These are phyloP conservation scores for Trypanosoma cruzi DNA, from an alignment of 208 protist genomes.

Conservation along the genomic window DNA sequence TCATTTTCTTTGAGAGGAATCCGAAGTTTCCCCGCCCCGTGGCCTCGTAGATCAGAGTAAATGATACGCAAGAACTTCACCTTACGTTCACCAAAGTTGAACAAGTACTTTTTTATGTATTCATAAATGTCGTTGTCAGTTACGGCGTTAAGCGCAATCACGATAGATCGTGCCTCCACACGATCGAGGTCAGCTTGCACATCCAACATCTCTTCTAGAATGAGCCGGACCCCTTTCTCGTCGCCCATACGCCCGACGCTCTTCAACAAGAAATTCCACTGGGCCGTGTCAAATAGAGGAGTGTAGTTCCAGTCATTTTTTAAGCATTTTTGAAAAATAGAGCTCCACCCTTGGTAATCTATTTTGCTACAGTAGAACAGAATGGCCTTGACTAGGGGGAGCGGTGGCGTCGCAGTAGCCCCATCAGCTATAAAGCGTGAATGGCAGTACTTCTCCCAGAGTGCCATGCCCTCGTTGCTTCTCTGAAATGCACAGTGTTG, in stretches of 20 bases:
- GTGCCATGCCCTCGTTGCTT: constrained; percentile 58
- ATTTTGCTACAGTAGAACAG: constrained; percentile 82
- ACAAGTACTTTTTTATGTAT: constrained; percentile 86
- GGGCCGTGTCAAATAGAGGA: constrained; percentile 75
- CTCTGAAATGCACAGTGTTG: constrained; percentile 87
- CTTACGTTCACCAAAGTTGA: constrained; percentile 87
- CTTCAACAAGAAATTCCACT: constrained; percentile 88
- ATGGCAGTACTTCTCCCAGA: constrained; percentile 73
- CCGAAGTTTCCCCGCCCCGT: constrained; percentile 79
- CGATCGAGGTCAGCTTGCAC: constrained; percentile 87
- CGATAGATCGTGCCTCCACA: constrained; percentile 72
- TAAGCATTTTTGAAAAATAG: constrained; percentile 77
- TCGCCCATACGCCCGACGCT: constrained; percentile 80
- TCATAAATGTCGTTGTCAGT: constrained; percentile 78
- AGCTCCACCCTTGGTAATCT: constrained; percentile 62
- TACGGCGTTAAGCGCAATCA: constrained; percentile 83
- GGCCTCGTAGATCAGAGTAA: constrained; percentile 82
- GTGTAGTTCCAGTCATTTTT: constrained; percentile 88
- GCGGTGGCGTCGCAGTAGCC: constrained; percentile 42
- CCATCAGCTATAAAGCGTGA: constrained; percentile 57
- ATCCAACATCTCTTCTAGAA: constrained; percentile 89
- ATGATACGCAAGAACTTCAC: constrained; percentile 85
- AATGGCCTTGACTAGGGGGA: constrained; percentile 77
- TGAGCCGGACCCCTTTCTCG: constrained; percentile 62
- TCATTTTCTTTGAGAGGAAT: constrained; percentile 86